phyloP scores from a whole-genome alignment of 1,139 yeast species.

The Geotrichum histeridarum region DNA sequence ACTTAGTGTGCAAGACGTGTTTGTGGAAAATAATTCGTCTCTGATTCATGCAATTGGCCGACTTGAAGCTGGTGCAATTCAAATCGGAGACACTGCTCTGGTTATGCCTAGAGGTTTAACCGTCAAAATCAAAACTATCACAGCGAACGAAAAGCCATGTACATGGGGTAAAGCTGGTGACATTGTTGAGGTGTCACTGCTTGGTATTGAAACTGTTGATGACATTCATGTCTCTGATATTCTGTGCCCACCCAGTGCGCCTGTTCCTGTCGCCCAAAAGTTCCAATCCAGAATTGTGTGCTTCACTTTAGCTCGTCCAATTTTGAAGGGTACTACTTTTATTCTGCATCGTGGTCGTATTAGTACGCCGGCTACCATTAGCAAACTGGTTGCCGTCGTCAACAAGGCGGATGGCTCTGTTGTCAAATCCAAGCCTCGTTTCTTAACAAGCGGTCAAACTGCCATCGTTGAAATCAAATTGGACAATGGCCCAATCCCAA shows the following conservation, averaged over 20 bases:
- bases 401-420: slow-evolving; percentile 43
- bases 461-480: slow-evolving; percentile 70
- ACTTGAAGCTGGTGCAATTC: slow-evolving; percentile 67
- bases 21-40: slow-evolving; percentile 31
- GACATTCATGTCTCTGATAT: slow-evolving; percentile 71
- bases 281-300: slow-evolving; percentile 57
- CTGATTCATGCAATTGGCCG: slow-evolving; percentile 58
- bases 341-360: slow-evolving; percentile 77
- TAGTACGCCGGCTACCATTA: slow-evolving; percentile 67
- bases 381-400: slow-evolving; percentile 50
- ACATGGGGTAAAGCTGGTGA: slow-evolving; percentile 65
- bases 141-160: slow-evolving; percentile 32
- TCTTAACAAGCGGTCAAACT: slow-evolving; percentile 64
- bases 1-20: slow-evolving; percentile 42
- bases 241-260: slow-evolving; percentile 48
- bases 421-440: slow-evolving; percentile 56
- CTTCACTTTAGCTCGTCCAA: slow-evolving; percentile 67
- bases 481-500: slow-evolving; percentile 51
- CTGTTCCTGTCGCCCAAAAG: slow-evolving; percentile 46
- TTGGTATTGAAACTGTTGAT: slow-evolving; percentile 45
- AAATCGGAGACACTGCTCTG: slow-evolving; percentile 66
- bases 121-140: slow-evolving; percentile 45
- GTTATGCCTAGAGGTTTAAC: slow-evolving; percentile 49
- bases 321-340: slow-evolving; percentile 78
- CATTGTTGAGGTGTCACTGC: slow-evolving; percentile 55